These are phyloP conservation scores for Coemansia sp. DNA, from an alignment of 192 early-diverging fungal species.

Conservation along the genomic window DNA sequence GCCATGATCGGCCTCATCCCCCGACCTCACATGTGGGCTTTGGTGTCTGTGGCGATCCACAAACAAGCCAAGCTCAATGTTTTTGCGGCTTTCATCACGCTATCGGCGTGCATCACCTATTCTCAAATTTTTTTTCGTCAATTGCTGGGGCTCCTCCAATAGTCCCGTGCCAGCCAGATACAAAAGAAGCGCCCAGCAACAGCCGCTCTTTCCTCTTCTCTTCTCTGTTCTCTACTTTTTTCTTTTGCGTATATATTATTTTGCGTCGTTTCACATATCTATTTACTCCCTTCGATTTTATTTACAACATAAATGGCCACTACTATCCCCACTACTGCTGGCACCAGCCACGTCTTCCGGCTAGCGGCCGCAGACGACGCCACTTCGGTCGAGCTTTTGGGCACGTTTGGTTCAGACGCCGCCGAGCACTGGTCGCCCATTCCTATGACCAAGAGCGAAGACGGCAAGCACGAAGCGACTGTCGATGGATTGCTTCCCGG, in stretches of 20 bases:
- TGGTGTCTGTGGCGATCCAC: neutral
- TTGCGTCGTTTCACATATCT: neutral
- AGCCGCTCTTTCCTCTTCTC: neutral
- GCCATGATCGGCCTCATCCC: neutral
- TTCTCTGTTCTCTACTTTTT: neutral
- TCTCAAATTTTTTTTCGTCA: neutral
- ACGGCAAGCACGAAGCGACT: conserved; percentile 25
- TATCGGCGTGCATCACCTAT: neutral
- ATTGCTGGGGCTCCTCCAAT: neutral
- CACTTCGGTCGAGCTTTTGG: conserved; percentile 37
- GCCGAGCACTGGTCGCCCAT: conserved; percentile 38
- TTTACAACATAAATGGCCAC: conserved; percentile 1
- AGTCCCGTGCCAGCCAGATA: conserved; percentile 3
- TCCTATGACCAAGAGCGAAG: conserved; percentile 28
- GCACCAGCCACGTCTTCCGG: conserved; percentile 33
- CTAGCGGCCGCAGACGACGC: conserved; percentile 17
- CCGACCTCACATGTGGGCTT: neutral
- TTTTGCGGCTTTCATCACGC: conserved; percentile 7
- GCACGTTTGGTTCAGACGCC: conserved; percentile 35
- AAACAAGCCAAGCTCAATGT: conserved; percentile 10
- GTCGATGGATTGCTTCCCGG: conserved; percentile 18
- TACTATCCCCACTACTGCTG: neutral
- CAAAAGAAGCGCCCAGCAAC: neutral
- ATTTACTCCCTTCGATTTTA: neutral
- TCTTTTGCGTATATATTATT: neutral